These are phyloP conservation scores for Pichia sp. DNA, from an alignment of 1,139 yeast species.

Conservation along the genomic window DNA sequence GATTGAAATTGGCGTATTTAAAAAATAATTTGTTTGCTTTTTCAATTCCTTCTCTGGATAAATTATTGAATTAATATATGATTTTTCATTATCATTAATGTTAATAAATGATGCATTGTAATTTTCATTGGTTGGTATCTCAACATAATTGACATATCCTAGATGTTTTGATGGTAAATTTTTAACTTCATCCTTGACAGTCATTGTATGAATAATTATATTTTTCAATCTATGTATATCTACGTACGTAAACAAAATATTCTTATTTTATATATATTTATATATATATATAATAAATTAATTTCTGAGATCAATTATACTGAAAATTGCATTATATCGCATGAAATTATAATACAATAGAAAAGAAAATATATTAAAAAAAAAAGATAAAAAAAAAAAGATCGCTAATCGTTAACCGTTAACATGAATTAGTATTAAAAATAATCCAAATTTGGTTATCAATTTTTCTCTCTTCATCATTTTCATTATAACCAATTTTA, in stretches of 20 bases:
- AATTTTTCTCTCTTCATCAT: background rate
- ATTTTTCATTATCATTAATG: conserved; percentile 33
- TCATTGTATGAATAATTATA: background rate
- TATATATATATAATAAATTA: no score
- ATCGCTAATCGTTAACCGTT: no score
- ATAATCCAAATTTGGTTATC: no score
- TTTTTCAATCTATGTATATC: no score
- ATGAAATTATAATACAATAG: no score
- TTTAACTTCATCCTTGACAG: background rate
- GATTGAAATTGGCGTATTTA: conserved; percentile 29
- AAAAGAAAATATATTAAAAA: no score
- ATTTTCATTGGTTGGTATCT: conserved; percentile 23
- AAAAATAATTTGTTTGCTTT: conserved; percentile 15
- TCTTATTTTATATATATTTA: no score
- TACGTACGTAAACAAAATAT: no score
- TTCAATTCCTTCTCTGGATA: conserved; percentile 19
- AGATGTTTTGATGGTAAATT: conserved; percentile 33
- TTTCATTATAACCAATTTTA: background rate
- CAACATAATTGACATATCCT: conserved; percentile 53
- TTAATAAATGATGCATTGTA: conserved; percentile 17
- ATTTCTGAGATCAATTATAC: no score
- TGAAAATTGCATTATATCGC: no score
- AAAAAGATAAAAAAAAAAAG: no score
- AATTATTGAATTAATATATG: conserved; percentile 24
- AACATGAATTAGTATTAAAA: no score